Percentiles rank a stretch among this genome's conserved stretches.
Evolutionary conservation across 495 filamentous ascomycete genomes (phyloP).

Genomic region (Aspergillus conjunctus): DNA sequence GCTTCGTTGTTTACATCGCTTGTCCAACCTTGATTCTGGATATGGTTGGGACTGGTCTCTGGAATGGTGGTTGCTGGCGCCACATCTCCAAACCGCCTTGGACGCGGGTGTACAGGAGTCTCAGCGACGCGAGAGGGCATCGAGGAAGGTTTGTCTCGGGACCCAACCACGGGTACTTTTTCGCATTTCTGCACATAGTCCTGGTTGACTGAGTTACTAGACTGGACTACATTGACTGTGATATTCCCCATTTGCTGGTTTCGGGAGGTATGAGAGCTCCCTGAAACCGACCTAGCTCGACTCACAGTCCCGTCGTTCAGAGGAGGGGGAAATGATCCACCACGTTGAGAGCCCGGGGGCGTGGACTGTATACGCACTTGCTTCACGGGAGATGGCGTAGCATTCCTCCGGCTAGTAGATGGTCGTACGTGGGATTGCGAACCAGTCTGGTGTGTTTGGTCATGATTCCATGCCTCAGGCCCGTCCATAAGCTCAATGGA

Average conservation of each 20-base stretch:
- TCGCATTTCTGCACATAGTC: conserved; percentile 2
- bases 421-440: conserved; percentile 21
- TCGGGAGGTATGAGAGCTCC: conserved; percentile 13
- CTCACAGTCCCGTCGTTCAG: neutral
- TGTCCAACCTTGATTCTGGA: conserved; percentile 31
- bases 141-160: conserved; percentile 40
- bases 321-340: conserved; percentile 14
- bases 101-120: conserved; percentile 39
- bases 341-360: conserved; percentile 25
- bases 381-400: conserved; percentile 35
- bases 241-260: conserved; percentile 12
- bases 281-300: conserved; percentile 14
- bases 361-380: conserved; percentile 30
- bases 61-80: conserved; percentile 41
- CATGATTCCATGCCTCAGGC: conserved; percentile 7
- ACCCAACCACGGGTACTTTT: conserved; percentile 12
- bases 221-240: conserved; percentile 13
- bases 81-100: conserved; percentile 31
- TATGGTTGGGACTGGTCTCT: conserved; percentile 44
- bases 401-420: conserved; percentile 24
- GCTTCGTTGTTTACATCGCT: conserved; percentile 32
- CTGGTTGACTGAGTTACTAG: conserved; percentile 21
- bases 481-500: conserved; percentile 1
- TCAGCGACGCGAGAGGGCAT: conserved; percentile 46
- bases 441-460: conserved; percentile 10